These are phyloP conservation scores for Thuja plicata DNA, from an alignment of 83 land plant species.

Conservation along the genomic window DNA sequence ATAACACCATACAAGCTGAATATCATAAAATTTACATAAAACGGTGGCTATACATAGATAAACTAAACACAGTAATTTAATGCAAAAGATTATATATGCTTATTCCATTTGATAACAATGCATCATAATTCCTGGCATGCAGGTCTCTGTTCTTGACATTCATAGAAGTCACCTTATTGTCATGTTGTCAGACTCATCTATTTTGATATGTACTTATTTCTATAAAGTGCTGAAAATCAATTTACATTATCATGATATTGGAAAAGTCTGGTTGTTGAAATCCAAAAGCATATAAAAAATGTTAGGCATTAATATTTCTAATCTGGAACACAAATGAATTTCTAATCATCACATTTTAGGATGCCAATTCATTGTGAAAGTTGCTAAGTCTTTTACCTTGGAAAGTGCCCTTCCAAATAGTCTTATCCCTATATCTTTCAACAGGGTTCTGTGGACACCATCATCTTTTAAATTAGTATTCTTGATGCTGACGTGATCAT, in stretches of 20 bases:
- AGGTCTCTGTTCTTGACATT: not conserved
- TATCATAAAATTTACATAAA: not conserved
- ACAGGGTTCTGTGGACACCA: too few species aligned
- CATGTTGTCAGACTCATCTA: not conserved
- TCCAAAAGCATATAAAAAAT: not conserved
- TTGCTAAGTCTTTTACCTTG: too few species aligned
- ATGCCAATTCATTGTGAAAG: not conserved
- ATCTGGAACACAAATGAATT: not conserved
- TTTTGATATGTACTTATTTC: not conserved
- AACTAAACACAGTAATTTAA: not conserved
- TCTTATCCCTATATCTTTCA: too few species aligned
- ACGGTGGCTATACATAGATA: not conserved
- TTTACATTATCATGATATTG: not conserved
- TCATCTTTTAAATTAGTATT: too few species aligned
- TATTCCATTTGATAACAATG: not conserved
- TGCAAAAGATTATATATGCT: not conserved
- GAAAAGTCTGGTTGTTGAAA: not conserved
- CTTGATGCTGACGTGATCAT: too few species aligned
- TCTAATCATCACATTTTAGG: not conserved
- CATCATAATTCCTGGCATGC: not conserved
- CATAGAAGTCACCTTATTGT: not conserved
- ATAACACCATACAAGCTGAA: not conserved
- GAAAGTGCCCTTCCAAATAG: too few species aligned
- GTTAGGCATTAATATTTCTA: not conserved
- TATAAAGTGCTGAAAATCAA: not conserved